Conservation (phyloP, 192 early-diverging fungal genomes). For the Martensiomyces pterosporus region DNA sequence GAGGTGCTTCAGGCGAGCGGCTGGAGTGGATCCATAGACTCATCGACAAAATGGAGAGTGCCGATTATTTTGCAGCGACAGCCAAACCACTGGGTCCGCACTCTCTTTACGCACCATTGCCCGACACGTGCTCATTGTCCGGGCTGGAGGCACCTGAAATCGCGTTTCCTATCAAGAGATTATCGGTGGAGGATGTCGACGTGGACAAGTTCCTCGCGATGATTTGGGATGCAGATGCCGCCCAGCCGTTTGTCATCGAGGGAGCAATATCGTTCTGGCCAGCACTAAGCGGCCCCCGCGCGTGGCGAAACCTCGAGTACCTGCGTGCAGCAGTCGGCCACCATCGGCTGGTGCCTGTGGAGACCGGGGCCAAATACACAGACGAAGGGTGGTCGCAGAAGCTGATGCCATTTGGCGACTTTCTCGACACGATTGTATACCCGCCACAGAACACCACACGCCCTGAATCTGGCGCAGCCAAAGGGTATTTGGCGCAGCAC, state of each 20-base stretch:
- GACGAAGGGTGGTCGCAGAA: slow-evolving; percentile 71
- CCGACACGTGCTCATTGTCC: too few relatives aligned
- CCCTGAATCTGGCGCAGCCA: too few relatives aligned
- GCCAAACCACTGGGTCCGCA: too few relatives aligned
- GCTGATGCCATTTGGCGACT: slow-evolving; percentile 67
- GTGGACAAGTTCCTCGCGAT: slow-evolving; percentile 11
- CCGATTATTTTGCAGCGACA: too few relatives aligned
- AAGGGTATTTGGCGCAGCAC: slow-evolving; percentile 87
- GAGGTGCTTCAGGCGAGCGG: slow-evolving; percentile 2
- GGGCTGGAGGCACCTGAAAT: too few relatives aligned
- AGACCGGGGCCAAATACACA: slow-evolving; percentile 76
- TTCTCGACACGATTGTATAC: slow-evolving; percentile 52
- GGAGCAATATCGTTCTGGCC: slow-evolving; percentile 32
- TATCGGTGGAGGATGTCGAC: slow-evolving; percentile 6
- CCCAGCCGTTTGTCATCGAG: slow-evolving; percentile 26
- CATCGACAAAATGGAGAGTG: slow-evolving; percentile 11
- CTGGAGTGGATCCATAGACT: slow-evolving; percentile 22
- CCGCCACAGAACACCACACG: slow-evolving; percentile 1
- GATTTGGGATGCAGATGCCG: neutral
- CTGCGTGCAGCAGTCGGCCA: slow-evolving; percentile 55
- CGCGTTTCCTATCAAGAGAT: slow-evolving; percentile 2
- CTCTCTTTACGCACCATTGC: too few relatives aligned
- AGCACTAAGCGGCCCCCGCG: slow-evolving; percentile 26
- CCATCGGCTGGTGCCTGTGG: slow-evolving; percentile 75
- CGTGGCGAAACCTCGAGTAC: slow-evolving; percentile 63